These are phyloP conservation scores for Claviceps sorghi DNA, from an alignment of 2,329 filamentous ascomycete species.

Conservation along the genomic window DNA sequence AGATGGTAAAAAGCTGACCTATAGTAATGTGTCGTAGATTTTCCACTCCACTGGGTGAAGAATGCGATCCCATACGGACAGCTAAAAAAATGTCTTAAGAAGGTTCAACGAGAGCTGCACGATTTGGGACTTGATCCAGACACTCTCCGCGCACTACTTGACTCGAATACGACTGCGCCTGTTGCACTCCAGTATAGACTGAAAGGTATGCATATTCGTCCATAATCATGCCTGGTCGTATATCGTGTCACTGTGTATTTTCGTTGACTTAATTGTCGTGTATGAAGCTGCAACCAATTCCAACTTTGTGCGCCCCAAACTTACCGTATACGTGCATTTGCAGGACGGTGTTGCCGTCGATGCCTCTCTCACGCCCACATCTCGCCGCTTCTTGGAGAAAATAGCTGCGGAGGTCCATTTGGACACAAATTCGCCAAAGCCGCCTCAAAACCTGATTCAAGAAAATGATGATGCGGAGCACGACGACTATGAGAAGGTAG, in stretches of 20 bases:
- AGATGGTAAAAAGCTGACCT: neutral
- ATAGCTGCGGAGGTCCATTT: constrained; percentile 32
- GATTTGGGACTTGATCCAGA: constrained; percentile 57
- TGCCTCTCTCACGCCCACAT: constrained; percentile 51
- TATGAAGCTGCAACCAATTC: constrained; percentile 23
- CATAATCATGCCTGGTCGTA: neutral
- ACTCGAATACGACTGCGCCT: constrained; percentile 31
- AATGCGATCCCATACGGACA: constrained; percentile 71
- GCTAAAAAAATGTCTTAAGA: constrained; percentile 80
- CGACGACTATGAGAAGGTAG: constrained; percentile 30
- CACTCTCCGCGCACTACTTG: constrained; percentile 51
- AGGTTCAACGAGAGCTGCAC: constrained; percentile 56
- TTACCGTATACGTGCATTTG: constrained; percentile 55
- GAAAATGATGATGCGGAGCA: neutral
- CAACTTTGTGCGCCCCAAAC: constrained; percentile 45
- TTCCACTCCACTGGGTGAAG: constrained; percentile 56
- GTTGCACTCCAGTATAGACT: constrained; percentile 40
- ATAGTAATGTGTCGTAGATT: constrained; percentile 30
- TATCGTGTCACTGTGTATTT: neutral
- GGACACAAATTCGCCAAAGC: neutral
- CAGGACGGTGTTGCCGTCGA: constrained; percentile 53
- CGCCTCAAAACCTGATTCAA: neutral
- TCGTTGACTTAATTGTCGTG: neutral
- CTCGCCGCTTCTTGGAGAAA: constrained; percentile 46
- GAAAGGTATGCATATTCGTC: constrained; percentile 23